Evolutionary conservation across 1,284 basidiomycete species (phyloP).

Genomic region (Pseudozyma sp.): DNA sequence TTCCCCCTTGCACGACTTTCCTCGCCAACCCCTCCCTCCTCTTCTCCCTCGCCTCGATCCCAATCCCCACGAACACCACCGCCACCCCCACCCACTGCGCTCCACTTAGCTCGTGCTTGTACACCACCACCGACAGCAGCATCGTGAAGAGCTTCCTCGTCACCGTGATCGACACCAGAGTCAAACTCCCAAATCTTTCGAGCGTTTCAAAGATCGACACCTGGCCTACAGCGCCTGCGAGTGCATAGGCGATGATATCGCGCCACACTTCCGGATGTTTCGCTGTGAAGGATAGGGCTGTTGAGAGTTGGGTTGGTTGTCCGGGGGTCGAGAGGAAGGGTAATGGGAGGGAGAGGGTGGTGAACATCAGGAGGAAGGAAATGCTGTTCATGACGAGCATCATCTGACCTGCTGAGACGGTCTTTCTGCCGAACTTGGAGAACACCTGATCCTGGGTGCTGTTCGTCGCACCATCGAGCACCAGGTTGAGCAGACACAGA

Average conservation of each 20-base stretch:
- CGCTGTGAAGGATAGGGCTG: slow-evolving; percentile 74
- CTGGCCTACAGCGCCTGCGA: slow-evolving; percentile 92
- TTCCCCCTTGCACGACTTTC: slow-evolving; percentile 36
- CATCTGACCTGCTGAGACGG: slow-evolving; percentile 93
- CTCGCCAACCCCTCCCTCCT: slow-evolving; percentile 45
- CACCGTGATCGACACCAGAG: slow-evolving; percentile 71
- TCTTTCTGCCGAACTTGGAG: slow-evolving; percentile 72
- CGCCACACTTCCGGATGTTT: slow-evolving; percentile 81
- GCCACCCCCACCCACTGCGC: slow-evolving; percentile 92
- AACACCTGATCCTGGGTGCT: slow-evolving; percentile 99
- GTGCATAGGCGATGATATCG: slow-evolving; percentile 85
- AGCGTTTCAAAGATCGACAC: slow-evolving; percentile 98
- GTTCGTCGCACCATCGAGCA: slow-evolving; percentile 92
- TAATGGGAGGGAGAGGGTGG: slow-evolving; percentile 74
- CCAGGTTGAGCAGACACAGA: slow-evolving; percentile 85
- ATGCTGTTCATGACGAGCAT: slow-evolving; percentile 97
- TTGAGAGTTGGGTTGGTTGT: slow-evolving; percentile 38
- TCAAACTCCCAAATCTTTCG: slow-evolving; percentile 92
- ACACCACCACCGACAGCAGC: slow-evolving; percentile 92
- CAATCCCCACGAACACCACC: slow-evolving; percentile 92
- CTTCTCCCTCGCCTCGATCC: slow-evolving; percentile 82
- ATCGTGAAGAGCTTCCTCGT: slow-evolving; percentile 99
- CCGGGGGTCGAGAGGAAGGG: slow-evolving; percentile 53
- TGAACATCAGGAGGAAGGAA: slow-evolving; percentile 58
- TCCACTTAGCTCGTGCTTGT: slow-evolving; percentile 83